Conservation (phyloP, 805 yeast genomes). For the Vanderwaltozyma yarrowii region DNA sequence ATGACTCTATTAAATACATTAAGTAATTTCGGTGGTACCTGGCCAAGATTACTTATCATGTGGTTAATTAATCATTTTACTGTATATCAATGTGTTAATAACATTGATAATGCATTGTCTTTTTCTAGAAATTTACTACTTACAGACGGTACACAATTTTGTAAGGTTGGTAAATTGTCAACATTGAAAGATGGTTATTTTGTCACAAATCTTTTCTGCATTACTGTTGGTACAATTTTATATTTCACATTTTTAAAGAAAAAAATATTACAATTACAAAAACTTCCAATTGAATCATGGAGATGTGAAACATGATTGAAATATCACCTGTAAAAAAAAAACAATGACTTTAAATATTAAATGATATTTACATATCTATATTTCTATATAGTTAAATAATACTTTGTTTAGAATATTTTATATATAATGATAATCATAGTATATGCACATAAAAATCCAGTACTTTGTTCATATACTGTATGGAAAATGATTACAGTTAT, state of each 20-base stretch:
- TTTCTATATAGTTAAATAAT: not conserved
- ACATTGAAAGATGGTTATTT: conserved; percentile 70
- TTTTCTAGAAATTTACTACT: not conserved
- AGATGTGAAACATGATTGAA: conserved; percentile 27
- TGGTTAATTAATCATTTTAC: conserved; percentile 75
- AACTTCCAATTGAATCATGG: conserved; percentile 70
- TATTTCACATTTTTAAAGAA: conserved; percentile 56
- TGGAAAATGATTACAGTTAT: conserved; percentile 84
- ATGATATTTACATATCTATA: not conserved
- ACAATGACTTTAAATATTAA: not conserved
- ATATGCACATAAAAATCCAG: conserved; percentile 59
- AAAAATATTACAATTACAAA: conserved; percentile 56
- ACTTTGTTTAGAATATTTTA: not conserved
- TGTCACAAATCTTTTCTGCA: conserved; percentile 63
- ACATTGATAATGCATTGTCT: not conserved
- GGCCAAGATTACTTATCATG: conserved; percentile 85
- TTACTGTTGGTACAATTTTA: conserved; percentile 50
- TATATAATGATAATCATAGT: conserved; percentile 1
- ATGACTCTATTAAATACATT: conserved; percentile 93
- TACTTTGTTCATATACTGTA: conserved; percentile 60
- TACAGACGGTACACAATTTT: conserved; percentile 1
- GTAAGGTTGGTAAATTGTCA: conserved; percentile 24
- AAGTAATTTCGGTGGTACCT: conserved; percentile 90
- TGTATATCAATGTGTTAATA: conserved; percentile 41
- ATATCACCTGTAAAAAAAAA: not conserved